These are phyloP conservation scores for Penicillium janthinellum DNA, from an alignment of 2,329 filamentous ascomycete species.

Conservation along the genomic window DNA sequence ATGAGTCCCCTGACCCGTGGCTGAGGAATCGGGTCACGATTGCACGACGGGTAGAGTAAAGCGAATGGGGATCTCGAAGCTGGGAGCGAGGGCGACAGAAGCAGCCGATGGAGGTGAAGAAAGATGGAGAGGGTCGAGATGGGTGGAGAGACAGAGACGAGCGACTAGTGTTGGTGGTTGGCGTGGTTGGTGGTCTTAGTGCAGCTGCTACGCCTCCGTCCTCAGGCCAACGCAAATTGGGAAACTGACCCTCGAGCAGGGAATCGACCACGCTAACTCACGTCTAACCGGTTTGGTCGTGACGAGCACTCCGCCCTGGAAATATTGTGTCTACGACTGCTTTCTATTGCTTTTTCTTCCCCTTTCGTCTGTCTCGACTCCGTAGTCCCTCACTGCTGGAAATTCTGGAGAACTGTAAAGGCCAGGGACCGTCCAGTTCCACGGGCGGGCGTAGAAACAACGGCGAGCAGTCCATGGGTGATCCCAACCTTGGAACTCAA, in stretches of 20 bases:
- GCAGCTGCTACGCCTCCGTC: not conserved
- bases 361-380: not conserved
- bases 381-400: not conserved
- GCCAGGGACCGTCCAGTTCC: conserved; percentile 5
- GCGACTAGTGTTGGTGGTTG: not conserved
- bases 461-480: conserved; percentile 3
- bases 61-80: not conserved
- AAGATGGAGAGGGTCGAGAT: not conserved
- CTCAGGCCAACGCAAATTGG: conserved; percentile 9
- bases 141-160: not conserved
- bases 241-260: conserved; percentile 7
- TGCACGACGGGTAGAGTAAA: conserved; percentile 1
- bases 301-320: not conserved
- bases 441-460: not conserved
- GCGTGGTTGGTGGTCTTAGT: not conserved
- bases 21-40: conserved; percentile 25
- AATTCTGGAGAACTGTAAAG: not conserved
- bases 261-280: conserved; percentile 17
- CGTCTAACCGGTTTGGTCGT: not conserved
- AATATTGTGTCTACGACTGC: conserved; percentile 1
- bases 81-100: not conserved
- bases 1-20: conserved; percentile 29
- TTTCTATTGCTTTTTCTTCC: not conserved
- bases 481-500: not conserved
- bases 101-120: not conserved